Percentiles rank a stretch among this genome's conserved stretches.
These are phyloP conservation scores for Candida lessepsii DNA, from an alignment of 805 yeast species.

Conservation along the genomic window DNA sequence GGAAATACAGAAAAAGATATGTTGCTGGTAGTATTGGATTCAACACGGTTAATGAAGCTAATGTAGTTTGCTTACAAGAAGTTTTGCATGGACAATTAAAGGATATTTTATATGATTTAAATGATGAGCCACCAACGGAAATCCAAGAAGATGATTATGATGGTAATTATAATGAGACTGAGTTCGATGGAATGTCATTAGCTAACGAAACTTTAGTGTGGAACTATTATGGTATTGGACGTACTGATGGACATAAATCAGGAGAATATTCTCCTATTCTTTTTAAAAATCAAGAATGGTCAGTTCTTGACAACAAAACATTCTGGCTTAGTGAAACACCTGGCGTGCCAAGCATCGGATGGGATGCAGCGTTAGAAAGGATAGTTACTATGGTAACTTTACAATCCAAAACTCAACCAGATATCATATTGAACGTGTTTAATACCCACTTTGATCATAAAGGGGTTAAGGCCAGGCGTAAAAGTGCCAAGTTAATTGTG, in stretches of 20 bases:
- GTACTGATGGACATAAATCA: constrained; percentile 27
- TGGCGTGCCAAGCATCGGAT: constrained; percentile 38
- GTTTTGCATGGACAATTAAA: constrained; percentile 43
- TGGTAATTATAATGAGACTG: neutral
- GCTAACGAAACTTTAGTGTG: constrained; percentile 19
- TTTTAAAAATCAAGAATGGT: constrained; percentile 32
- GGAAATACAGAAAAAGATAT: constrained; percentile 41
- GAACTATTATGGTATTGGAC: constrained; percentile 39
- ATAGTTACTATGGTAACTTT: constrained; percentile 40
- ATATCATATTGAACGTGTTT: constrained; percentile 30
- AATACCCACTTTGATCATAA: constrained; percentile 45
- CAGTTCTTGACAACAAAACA: constrained; percentile 27
- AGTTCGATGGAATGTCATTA: constrained; percentile 9
- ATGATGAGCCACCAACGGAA: constrained; percentile 17
- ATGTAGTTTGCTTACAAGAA: constrained; percentile 43
- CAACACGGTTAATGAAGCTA: constrained; percentile 25
- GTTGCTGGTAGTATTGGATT: constrained; percentile 26
- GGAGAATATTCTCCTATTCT: constrained; percentile 42
- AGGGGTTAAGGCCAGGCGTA: constrained; percentile 36
- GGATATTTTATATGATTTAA: constrained; percentile 26
- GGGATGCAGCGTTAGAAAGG: constrained; percentile 45
- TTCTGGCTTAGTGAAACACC: constrained; percentile 49
- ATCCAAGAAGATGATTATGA: neutral
- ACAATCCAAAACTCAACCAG: constrained; percentile 29
- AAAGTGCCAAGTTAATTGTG: constrained; percentile 34